phyloP scores from a whole-genome alignment of 2,329 filamentous ascomycete genomes.

The Chalara sp. region DNA sequence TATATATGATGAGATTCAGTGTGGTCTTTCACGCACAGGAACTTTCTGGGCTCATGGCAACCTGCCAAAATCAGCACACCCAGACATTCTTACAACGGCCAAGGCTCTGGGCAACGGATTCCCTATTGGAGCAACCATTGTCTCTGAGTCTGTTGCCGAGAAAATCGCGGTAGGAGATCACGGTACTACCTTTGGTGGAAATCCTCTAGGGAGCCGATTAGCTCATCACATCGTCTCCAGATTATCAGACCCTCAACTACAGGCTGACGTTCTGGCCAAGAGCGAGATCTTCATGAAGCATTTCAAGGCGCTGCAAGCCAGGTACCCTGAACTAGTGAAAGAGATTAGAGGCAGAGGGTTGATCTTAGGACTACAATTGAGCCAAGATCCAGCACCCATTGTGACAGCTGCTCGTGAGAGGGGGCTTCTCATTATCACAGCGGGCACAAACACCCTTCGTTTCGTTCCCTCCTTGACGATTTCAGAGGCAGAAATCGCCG shows the following conservation, averaged over 20 bases:
- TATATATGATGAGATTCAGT: conserved; percentile 97
- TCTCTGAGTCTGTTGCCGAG: conserved; percentile 54
- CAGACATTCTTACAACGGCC: conserved; percentile 87
- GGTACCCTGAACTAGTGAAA: conserved; percentile 63
- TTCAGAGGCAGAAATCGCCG: conserved; percentile 70
- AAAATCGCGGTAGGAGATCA: conserved; percentile 62
- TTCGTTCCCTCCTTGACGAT: conserved; percentile 88
- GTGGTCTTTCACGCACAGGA: conserved; percentile 82
- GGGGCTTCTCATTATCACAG: conserved; percentile 84
- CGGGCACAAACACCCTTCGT: conserved; percentile 83
- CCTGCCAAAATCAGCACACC: conserved; percentile 74
- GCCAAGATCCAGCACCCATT: conserved; percentile 63
- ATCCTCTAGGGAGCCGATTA: conserved; percentile 61
- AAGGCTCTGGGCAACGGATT: conserved; percentile 97
- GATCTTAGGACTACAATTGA: conserved; percentile 81
- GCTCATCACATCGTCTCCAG: conserved; percentile 80
- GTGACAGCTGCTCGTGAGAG: conserved; percentile 82
- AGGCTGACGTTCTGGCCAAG: conserved; percentile 64
- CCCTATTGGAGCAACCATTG: conserved; percentile 78
- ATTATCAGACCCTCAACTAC: conserved; percentile 64
- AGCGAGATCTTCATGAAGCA: conserved; percentile 51
- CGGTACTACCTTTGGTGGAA: conserved; percentile 70
- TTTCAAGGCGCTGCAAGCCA: conserved; percentile 48
- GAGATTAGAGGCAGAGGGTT: conserved; percentile 80
- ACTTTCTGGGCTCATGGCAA: conserved; percentile 80